phyloP scores from a whole-genome alignment of 345 rosid genomes.

The Gynandropsis gynandra region DNA sequence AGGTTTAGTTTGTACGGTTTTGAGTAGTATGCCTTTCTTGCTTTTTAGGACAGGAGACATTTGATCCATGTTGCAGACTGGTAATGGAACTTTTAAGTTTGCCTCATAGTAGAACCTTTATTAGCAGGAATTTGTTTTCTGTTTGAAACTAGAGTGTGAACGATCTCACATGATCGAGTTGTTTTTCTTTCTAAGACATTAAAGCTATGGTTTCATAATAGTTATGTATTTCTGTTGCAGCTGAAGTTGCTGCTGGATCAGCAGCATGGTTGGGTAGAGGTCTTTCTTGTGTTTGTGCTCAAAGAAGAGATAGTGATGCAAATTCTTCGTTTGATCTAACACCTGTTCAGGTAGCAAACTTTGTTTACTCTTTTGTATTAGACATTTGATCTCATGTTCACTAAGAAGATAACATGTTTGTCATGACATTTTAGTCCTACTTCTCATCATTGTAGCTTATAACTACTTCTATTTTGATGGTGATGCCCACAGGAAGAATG shows the following conservation, averaged over 20 bases:
- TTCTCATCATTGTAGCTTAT: slow-evolving; percentile 2
- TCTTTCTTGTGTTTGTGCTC: slow-evolving; percentile 97
- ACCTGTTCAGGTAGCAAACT: slow-evolving; percentile 64
- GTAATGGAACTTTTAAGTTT: too few species aligned
- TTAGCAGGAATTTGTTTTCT: too few species aligned
- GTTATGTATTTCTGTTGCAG: slow-evolving; percentile 41
- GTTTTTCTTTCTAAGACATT: neutral
- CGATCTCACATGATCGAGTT: neutral
- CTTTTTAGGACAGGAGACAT: too few species aligned
- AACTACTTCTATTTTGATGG: neutral
- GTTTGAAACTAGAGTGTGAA: too few species aligned
- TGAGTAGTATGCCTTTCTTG: too few species aligned
- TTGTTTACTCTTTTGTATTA: neutral
- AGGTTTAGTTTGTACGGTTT: too few species aligned
- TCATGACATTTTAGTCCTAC: neutral
- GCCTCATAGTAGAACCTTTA: too few species aligned
- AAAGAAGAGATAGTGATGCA: slow-evolving; percentile 82
- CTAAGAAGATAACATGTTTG: neutral
- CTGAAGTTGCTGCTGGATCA: slow-evolving; percentile 98
- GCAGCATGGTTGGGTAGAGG: slow-evolving; percentile 99
- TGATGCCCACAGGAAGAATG: slow-evolving; percentile 70
- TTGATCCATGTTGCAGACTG: too few species aligned
- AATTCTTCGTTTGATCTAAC: slow-evolving; percentile 94
- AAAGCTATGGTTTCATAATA: neutral
- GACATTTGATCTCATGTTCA: neutral